Base-by-base conservation (phyloP, 2,329 filamentous ascomycete species). In the Colletotrichum salicis region DNA sequence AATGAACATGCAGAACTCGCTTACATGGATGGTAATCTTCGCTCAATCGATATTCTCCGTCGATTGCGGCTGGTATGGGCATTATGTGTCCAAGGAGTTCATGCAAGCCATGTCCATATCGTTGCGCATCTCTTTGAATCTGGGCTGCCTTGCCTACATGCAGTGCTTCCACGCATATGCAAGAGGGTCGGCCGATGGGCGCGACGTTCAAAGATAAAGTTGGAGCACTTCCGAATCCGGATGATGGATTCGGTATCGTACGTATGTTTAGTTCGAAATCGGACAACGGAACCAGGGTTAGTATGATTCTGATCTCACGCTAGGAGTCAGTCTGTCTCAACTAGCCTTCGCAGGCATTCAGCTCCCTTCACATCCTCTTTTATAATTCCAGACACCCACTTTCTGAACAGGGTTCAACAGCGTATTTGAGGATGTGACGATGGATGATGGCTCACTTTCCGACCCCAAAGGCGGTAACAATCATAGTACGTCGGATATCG, bases 391-490 rank as follows among this genome's bases (percentile, higher is more conserved):
- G 27, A 33, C 48, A 19, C 35, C 65, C 55, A 41, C 31, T 8
- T n/a, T 24, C 24, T 24, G 13, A 8, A 24, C 15, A 12, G 1
- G 22, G 22, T 12, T 7, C 7, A 33, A 12, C 19, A 22, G 15
- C 12, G 15, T 55, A 19, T 60, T 15, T 24, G 22, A 60, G 31
- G 29, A 52, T 41, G 48, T 72, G 70, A 71, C 45, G 69, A 64
- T 64, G 55, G 60, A 72, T 70, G 35, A 72, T 72, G 70, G 70
- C 66, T 72, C 65, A 57, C 55, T 64, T 69, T 19, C 70, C 70
- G 48, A 63, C 70, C 48, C 70, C 70, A 48, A 72, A 72, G 70
- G 70, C 65, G 48, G 70, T 72, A 57, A 72, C 70, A 8, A 72
- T 72, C 59, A 72, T 72, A 64, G 70, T 72, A 45, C 11, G 70